Evolutionary conservation across 805 yeast genomes (phyloP).

Genomic region (Starmerella bombi): DNA sequence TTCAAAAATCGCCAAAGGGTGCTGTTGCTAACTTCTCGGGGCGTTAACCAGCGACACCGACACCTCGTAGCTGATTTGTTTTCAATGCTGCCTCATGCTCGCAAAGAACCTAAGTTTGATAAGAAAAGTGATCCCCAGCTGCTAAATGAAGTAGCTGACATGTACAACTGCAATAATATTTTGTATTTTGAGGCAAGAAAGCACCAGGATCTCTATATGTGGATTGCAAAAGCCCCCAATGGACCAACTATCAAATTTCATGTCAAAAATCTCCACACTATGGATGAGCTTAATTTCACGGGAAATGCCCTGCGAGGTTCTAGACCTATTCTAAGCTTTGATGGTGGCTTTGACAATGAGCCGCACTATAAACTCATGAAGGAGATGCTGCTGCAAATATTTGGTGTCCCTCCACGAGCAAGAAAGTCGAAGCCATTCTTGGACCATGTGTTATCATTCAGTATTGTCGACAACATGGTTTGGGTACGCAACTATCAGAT

Average conservation of each 20-base stretch:
- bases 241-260: conserved; percentile 94
- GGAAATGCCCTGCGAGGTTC: conserved; percentile 95
- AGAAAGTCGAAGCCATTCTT: conserved; percentile 88
- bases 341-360: conserved; percentile 53
- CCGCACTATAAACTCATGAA: conserved; percentile 65
- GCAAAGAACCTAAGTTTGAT: conserved; percentile 93
- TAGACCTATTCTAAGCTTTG: conserved; percentile 85
- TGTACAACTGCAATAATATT: conserved; percentile 92
- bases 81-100: conserved; percentile 76
- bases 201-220: conserved; percentile 85
- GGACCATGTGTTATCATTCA: conserved; percentile 89
- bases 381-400: conserved; percentile 66
- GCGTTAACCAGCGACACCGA: conserved; percentile 87
- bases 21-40: conserved; percentile 81
- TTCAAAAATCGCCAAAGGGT: conserved; percentile 73
- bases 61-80: conserved; percentile 76
- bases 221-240: conserved; percentile 94
- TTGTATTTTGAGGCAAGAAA: conserved; percentile 91
- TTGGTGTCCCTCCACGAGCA: conserved; percentile 92
- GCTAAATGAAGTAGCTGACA: conserved; percentile 88
- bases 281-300: conserved; percentile 90
- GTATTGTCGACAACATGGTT: conserved; percentile 81
- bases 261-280: conserved; percentile 86
- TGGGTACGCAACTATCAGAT: conserved; percentile 96
- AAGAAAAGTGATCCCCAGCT: conserved; percentile 78